phyloP scores from a whole-genome alignment of 108 stramenopile genomes.

The Cyclostephanos tholiformis region DNA sequence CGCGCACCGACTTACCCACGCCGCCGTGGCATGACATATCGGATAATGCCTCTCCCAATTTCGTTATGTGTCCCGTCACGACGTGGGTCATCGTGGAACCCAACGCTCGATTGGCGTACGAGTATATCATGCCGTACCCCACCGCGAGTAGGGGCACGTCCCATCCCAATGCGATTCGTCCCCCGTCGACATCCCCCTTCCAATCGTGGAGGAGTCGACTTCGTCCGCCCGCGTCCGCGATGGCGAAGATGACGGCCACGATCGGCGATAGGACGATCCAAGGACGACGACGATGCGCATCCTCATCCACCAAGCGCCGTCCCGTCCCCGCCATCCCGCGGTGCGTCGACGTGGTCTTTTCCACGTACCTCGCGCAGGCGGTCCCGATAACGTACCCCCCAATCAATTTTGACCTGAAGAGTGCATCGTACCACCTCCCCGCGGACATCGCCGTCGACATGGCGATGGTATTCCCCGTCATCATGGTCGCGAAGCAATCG shows the following conservation, averaged over 20 bases:
- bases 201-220: background rate
- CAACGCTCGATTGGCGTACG: constrained; percentile 8
- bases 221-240: constrained; percentile 4
- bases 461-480: constrained; percentile 40
- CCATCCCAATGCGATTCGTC: background rate
- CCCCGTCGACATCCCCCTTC: background rate
- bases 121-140: constrained; percentile 24
- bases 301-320: background rate
- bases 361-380: constrained; percentile 3
- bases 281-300: background rate
- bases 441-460: constrained; percentile 17
- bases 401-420: constrained; percentile 22
- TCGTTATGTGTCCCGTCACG: constrained; percentile 26
- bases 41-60: constrained; percentile 13
- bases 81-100: constrained; percentile 25
- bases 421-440: constrained; percentile 16
- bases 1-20: background rate
- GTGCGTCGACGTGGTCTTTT: background rate
- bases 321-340: background rate
- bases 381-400: constrained; percentile 20
- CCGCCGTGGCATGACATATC: background rate
- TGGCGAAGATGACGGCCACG: constrained; percentile 14
- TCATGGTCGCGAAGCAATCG: constrained; percentile 35
- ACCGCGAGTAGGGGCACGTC: constrained; percentile 15
- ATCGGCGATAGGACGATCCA: constrained; percentile 4